A percentile compares a stretch with the other conserved stretches of the same genome.
These are phyloP conservation scores for Thielaviopsis punctulata DNA, from an alignment of 2,329 filamentous ascomycete species.

Conservation along the genomic window DNA sequence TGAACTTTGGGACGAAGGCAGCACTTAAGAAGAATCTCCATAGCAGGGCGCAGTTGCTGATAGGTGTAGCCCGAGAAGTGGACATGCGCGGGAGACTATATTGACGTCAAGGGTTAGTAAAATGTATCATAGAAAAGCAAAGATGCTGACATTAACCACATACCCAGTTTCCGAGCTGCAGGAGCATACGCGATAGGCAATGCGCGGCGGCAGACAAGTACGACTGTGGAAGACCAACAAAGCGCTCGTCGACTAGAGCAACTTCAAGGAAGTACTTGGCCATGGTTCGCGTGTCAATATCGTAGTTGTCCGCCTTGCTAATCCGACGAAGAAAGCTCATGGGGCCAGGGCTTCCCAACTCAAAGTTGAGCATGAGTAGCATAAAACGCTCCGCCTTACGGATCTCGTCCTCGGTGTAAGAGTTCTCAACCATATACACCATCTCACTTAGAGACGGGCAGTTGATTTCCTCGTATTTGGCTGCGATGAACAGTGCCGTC, in stretches of 20 bases:
- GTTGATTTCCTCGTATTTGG: conserved; percentile 98
- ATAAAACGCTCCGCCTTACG: conserved; percentile 96
- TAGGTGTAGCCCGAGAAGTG: conserved; percentile 92
- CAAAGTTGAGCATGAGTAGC: conserved; percentile 89
- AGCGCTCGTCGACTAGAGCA: conserved; percentile 94
- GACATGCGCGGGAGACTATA: conserved; percentile 61
- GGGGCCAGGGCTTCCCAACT: conserved; percentile 93
- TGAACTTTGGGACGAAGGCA: conserved; percentile 67
- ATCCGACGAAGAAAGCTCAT: conserved; percentile 96
- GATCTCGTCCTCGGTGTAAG: conserved; percentile 80
- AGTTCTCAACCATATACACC: conserved; percentile 93
- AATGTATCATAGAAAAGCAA: neutral
- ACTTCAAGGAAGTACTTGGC: conserved; percentile 97
- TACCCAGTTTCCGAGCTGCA: conserved; percentile 90
- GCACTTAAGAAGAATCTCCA: conserved; percentile 70
- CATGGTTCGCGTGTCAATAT: conserved; percentile 82
- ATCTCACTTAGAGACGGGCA: conserved; percentile 91
- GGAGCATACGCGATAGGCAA: conserved; percentile 73
- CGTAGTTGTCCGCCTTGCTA: conserved; percentile 97
- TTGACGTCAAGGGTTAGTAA: neutral
- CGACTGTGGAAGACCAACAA: conserved; percentile 79
- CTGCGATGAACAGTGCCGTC: conserved; percentile 85
- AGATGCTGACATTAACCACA: conserved; percentile 20
- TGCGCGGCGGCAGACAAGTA: conserved; percentile 84
- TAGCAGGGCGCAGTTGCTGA: conserved; percentile 59